Evolutionary conservation across 2,329 filamentous ascomycete species (phyloP), one percentile per base, ranked within the genome.

Genomic region (Mariannaea elegans): DNA sequence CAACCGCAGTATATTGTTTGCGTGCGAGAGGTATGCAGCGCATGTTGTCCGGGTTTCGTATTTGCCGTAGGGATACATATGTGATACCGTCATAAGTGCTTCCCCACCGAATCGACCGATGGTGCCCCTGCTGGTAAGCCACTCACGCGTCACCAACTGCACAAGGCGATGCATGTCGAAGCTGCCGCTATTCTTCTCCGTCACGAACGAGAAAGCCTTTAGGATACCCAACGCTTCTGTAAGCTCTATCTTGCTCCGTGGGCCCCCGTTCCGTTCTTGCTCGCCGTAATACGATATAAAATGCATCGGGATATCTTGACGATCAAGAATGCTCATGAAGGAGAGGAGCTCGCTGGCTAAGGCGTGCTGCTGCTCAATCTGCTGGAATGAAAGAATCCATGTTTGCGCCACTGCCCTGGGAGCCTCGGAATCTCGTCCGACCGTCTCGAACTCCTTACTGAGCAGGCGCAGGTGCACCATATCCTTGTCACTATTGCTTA

Each of bases 91-190:
- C 0, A 45, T 18, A 0, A 76, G 45, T 0, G 74, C 74, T 4
- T 63, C 29, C 18, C 47, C 32, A 0, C 61, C 54, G 10, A 71
- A 74, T 2, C 55, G 23, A 1, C 6, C 1, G 7, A 63, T 52
- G 0, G 3, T 59, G 2, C 47, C 58, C 27, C 68, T 60, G 0
- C 52, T 31, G 0, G 7, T 7, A 3, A 78, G 56, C 70, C 75
- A 77, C 32, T 67, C 71, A 4, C 60, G 67, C 0, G 73, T 75
- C 0, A 72, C 70, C 6, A 77, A 45, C 12, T 78, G 76, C 0
- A 78, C 66, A 0, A 78, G 72, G 1, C 73, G 71, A 48, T 78
- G 75, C 67, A 78, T 73, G 8, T 72, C 56, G 4, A 73, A 55
- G 6, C 36, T 49, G 0, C 63, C 38, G 0, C 32, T 54, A 1